phyloP scores from a whole-genome alignment of 306 rosid genomes.

The Prunus mongolica region DNA sequence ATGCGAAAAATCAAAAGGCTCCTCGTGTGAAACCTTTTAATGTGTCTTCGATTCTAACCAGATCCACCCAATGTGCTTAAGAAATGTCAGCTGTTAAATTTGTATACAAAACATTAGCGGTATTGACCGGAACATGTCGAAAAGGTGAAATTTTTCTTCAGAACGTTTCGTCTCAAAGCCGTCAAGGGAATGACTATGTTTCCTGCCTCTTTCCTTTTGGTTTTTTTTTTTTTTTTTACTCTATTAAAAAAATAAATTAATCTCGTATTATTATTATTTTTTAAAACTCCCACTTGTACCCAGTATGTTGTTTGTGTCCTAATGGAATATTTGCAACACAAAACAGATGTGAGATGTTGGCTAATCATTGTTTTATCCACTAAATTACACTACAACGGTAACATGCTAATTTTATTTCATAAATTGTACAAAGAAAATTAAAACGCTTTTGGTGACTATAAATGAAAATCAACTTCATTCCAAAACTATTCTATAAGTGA shows the following conservation, averaged over 20 bases:
- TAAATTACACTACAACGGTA: not conserved
- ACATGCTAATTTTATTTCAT: not conserved
- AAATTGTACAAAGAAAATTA: not conserved
- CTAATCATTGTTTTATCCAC: not conserved
- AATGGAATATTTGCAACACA: not conserved
- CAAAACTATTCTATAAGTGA: too few species aligned
- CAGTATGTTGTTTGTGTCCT: not conserved
- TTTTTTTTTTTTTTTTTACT: not conserved
- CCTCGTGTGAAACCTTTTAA: constrained; percentile 16
- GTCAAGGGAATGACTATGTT: not conserved
- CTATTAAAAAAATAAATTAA: too few species aligned
- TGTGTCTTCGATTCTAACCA: constrained; percentile 27
- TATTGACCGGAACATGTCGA: constrained; percentile 30
- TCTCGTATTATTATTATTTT: not conserved
- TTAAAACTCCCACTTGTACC: not conserved
- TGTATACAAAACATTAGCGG: constrained; percentile 4
- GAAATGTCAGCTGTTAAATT: constrained; percentile 8
- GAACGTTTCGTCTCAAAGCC: constrained; percentile 20
- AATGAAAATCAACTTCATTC: too few species aligned
- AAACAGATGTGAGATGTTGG: not conserved
- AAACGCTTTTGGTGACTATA: too few species aligned
- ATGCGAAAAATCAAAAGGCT: constrained; percentile 11
- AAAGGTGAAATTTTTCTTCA: not conserved
- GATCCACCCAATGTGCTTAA: constrained; percentile 48
- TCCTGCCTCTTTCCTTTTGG: not conserved